A percentile compares a stretch with the other conserved stretches of the same genome.
phyloP scores from a whole-genome alignment of 495 filamentous ascomycete genomes.

The Immersiella caudata region DNA sequence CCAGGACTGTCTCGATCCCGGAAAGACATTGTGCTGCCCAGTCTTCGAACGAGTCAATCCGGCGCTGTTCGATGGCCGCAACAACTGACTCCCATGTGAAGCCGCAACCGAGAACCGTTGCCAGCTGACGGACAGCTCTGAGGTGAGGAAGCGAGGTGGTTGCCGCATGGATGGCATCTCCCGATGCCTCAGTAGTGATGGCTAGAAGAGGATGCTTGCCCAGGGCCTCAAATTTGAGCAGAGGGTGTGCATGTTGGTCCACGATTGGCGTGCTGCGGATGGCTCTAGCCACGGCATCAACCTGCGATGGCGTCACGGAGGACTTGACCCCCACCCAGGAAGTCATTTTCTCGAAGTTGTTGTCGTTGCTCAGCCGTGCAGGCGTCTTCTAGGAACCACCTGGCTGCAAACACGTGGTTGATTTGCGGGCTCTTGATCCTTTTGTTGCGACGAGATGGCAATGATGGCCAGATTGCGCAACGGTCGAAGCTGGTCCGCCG shows the following conservation, averaged over 20 bases:
- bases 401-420: neutral
- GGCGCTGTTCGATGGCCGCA: slow-evolving; percentile 57
- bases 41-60: slow-evolving; percentile 57
- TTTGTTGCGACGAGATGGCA: neutral
- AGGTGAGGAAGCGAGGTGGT: slow-evolving; percentile 66
- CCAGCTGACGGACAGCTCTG: slow-evolving; percentile 70
- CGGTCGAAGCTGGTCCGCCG: neutral
- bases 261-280: slow-evolving; percentile 76
- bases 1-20: slow-evolving; percentile 74
- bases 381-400: neutral
- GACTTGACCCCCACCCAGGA: slow-evolving; percentile 39
- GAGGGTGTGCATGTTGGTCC: slow-evolving; percentile 84
- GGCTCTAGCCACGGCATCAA: slow-evolving; percentile 41
- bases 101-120: slow-evolving; percentile 61
- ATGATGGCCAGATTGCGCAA: slow-evolving; percentile 11
- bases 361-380: neutral
- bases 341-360: slow-evolving; percentile 24
- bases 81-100: slow-evolving; percentile 66
- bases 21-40: slow-evolving; percentile 67
- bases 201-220: slow-evolving; percentile 61
- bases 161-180: slow-evolving; percentile 60
- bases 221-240: slow-evolving; percentile 43
- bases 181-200: slow-evolving; percentile 76
- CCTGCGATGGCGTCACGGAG: slow-evolving; percentile 33
- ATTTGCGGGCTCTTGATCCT: neutral